Percentiles rank a stretch among this genome's conserved stretches.
Conservation (phyloP, 1,284 basidiomycete genomes). For the Ceratobasidium sp. region DNA sequence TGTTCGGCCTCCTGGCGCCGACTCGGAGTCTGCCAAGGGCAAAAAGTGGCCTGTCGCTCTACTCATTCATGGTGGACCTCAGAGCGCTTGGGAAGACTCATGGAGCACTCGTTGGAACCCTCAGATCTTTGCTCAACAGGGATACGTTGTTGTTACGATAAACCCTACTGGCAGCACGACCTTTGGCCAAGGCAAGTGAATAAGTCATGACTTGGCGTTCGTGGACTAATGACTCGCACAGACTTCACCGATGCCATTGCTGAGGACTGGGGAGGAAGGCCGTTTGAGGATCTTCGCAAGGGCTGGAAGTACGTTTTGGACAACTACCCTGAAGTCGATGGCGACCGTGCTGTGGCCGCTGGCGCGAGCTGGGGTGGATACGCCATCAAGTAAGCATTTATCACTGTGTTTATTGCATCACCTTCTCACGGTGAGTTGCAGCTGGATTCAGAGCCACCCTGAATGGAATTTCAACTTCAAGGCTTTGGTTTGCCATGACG, state of each 20-base stretch:
- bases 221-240: constrained; percentile 46
- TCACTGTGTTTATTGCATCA: not conserved
- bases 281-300: constrained; percentile 78
- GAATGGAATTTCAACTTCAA: constrained; percentile 86
- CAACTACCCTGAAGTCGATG: constrained; percentile 75
- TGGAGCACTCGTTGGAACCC: constrained; percentile 92
- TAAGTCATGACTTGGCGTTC: not conserved
- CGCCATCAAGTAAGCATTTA: constrained; percentile 71
- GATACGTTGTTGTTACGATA: constrained; percentile 82
- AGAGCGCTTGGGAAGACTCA: constrained; percentile 77
- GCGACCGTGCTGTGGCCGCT: constrained; percentile 78
- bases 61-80: constrained; percentile 74
- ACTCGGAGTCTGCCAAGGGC: constrained; percentile 23
- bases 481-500: constrained; percentile 86
- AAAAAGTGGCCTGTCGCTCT: constrained; percentile 78
- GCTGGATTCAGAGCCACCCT: constrained; percentile 94
- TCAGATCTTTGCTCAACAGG: constrained; percentile 81
- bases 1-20: constrained; percentile 62
- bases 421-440: constrained; percentile 47
- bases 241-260: constrained; percentile 82
- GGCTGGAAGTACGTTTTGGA: constrained; percentile 77
- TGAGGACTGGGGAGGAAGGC: constrained; percentile 85
- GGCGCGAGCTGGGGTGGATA: constrained; percentile 85
- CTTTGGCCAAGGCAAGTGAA: constrained; percentile 74
- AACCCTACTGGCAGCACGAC: constrained; percentile 90